Evolutionary conservation across 306 rosid genomes (phyloP).

Genomic region (Vigna hirtella): DNA sequence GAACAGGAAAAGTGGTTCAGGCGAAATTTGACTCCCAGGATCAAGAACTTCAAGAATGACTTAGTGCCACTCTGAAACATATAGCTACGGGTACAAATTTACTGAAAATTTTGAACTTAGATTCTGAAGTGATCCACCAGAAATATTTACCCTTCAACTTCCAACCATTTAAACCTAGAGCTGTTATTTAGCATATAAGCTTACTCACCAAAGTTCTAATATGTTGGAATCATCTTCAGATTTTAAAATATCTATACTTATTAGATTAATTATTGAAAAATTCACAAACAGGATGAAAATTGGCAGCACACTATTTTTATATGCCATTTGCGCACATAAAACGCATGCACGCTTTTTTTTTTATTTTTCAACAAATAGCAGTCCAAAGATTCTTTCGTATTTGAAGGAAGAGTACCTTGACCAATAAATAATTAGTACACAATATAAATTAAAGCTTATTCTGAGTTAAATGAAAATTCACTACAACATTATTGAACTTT

Average conservation of each 20-base stretch:
- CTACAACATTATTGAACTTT: neutral
- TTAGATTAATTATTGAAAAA: neutral
- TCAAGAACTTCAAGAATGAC: neutral
- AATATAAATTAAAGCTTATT: neutral
- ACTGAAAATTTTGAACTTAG: neutral
- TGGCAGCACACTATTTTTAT: neutral
- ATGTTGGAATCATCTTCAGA: neutral
- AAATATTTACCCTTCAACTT: conserved; percentile 26
- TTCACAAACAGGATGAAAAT: neutral
- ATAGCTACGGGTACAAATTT: neutral
- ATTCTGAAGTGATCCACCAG: conserved; percentile 18
- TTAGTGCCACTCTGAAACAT: conserved; percentile 1
- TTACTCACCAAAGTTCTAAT: neutral
- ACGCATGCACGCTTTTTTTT: neutral
- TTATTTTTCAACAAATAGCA: neutral
- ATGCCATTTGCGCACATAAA: conserved; percentile 1
- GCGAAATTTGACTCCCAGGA: neutral
- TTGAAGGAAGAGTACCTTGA: neutral
- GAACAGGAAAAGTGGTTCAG: neutral
- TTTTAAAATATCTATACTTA: neutral
- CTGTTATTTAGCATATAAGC: neutral
- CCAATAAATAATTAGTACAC: neutral
- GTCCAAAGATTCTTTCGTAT: neutral
- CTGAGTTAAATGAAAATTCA: neutral
- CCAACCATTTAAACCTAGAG: neutral